phyloP scores from a whole-genome alignment of 805 yeast species.

The Clavispora asparagi region DNA sequence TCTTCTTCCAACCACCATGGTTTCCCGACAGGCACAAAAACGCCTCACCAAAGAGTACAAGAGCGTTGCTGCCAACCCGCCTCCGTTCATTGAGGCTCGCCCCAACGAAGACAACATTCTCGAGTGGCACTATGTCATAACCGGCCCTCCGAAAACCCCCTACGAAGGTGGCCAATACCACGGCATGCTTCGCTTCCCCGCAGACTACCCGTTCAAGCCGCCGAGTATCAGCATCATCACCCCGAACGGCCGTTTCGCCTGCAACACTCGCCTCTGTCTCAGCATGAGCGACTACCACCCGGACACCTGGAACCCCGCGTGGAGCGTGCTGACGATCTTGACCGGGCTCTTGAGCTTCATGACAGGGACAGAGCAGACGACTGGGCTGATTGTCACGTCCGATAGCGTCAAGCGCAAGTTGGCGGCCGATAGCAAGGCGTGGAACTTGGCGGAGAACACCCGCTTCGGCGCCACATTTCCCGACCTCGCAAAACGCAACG shows the following conservation, averaged over 20 bases:
- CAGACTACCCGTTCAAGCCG: slow-evolving; percentile 87
- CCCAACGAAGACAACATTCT: slow-evolving; percentile 85
- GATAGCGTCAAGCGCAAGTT: slow-evolving; percentile 49
- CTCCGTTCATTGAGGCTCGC: slow-evolving; percentile 77
- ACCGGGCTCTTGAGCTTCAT: slow-evolving; percentile 86
- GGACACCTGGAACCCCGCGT: slow-evolving; percentile 93
- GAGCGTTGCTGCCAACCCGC: slow-evolving; percentile 69
- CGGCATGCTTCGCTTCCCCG: slow-evolving; percentile 78
- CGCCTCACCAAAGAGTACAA: slow-evolving; percentile 78
- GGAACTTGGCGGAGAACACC: slow-evolving; percentile 52
- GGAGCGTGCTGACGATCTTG: slow-evolving; percentile 87
- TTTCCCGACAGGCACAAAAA: slow-evolving; percentile 37
- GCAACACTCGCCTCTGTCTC: slow-evolving; percentile 77
- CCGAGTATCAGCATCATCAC: slow-evolving; percentile 87
- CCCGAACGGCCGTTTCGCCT: slow-evolving; percentile 82
- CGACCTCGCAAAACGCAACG: slow-evolving; percentile 50
- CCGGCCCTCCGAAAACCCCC: slow-evolving; percentile 90
- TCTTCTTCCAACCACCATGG: slow-evolving; percentile 20
- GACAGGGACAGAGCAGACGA: slow-evolving; percentile 82
- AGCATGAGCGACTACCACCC: slow-evolving; percentile 96
- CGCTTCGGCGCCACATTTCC: slow-evolving; percentile 64
- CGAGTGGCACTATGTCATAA: slow-evolving; percentile 90
- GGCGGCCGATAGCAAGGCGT: slow-evolving; percentile 57
- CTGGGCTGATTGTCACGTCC: slow-evolving; percentile 73
- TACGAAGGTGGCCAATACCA: slow-evolving; percentile 85